Evolutionary conservation across 352 stramenopile genomes (phyloP).

Genomic region (Pythium aristosporum): DNA sequence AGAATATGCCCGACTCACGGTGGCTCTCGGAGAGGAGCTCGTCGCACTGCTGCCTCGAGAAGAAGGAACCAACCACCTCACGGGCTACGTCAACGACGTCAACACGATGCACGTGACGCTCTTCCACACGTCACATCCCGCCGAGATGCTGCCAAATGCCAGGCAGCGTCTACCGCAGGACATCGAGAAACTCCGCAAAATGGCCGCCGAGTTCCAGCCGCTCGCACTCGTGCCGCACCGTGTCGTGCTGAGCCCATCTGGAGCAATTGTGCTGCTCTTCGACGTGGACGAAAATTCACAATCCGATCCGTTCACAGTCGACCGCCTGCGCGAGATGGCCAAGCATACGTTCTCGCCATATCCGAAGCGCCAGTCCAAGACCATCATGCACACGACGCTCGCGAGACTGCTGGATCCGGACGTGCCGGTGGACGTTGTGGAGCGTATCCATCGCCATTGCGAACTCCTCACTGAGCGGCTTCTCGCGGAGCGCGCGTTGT

Average conservation of each 20-base stretch:
- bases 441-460: constrained; percentile 42
- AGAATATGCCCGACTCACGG: constrained; percentile 37
- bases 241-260: constrained; percentile 59
- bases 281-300: constrained; percentile 40
- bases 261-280: constrained; percentile 69
- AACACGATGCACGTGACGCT: constrained; percentile 80
- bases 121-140: constrained; percentile 76
- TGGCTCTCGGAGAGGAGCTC: constrained; percentile 42
- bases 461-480: constrained; percentile 51
- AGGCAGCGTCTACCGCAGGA: constrained; percentile 38
- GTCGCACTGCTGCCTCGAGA: constrained; percentile 42
- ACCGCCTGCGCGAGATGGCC: constrained; percentile 47
- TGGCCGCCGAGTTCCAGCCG: constrained; percentile 38
- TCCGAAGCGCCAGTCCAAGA: constrained; percentile 39
- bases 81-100: constrained; percentile 57
- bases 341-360: constrained; percentile 46
- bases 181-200: constrained; percentile 39
- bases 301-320: constrained; percentile 49
- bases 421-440: constrained; percentile 34
- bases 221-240: constrained; percentile 50
- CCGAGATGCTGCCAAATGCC: constrained; percentile 46
- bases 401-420: constrained; percentile 52
- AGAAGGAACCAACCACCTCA: constrained; percentile 30
- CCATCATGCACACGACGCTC: constrained; percentile 75
- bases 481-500: constrained; percentile 22